Evolutionary conservation across 2,329 filamentous ascomycete genomes (phyloP), one percentile per base, ranked within the genome.

Genomic region (Endoconidiophora polonica): DNA sequence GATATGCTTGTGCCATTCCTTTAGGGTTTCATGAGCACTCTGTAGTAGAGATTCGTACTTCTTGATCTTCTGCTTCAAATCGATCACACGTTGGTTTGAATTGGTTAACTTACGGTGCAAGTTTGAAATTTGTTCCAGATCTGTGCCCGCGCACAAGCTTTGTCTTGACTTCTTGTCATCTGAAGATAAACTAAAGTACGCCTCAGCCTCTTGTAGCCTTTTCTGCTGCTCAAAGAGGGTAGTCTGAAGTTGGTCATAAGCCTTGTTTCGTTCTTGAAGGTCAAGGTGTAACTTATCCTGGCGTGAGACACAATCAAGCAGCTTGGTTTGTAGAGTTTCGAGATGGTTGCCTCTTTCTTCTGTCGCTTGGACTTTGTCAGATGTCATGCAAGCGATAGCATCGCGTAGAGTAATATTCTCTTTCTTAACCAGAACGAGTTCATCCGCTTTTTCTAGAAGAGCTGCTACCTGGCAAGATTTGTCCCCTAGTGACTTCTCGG

Each of bases 21-120:
- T 46, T 29, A 55, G 41, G 4, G 39, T 45, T 4, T 53, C 29
- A 2, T 49, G 42, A 9, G 52, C 42, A 6, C 54, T 48, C 6
- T 48, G 40, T 12, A 48, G 41, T 5, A 44, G 20, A 37, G 29
- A 14, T 40, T 55, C 54, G 23, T 52, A 50, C 12, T 46, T 51
- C 16, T 53, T 52, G 14, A 55, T 39, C 16, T 51, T 54, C 1
- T 46, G 36, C 43, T 52, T 50, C 14, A 55, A 47, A 41, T 54
- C 53, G 36, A 52, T 46, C n/a, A 55, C 49, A 23, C 54, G 42
- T 42, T 54, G 54, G 38, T 55, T 54, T 16, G 54, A 52, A 20
- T 54, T 42, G 18, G 42, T 14, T 4, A 54, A 44, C 14, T 53
- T 22, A 12, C 22, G 26, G 6, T 16, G 10, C 6, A 52, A 26